Percentiles rank a stretch among this genome's conserved stretches.
Conservation (phyloP, 2,329 filamentous ascomycete species). For the Sordariomycetes sp. region DNA sequence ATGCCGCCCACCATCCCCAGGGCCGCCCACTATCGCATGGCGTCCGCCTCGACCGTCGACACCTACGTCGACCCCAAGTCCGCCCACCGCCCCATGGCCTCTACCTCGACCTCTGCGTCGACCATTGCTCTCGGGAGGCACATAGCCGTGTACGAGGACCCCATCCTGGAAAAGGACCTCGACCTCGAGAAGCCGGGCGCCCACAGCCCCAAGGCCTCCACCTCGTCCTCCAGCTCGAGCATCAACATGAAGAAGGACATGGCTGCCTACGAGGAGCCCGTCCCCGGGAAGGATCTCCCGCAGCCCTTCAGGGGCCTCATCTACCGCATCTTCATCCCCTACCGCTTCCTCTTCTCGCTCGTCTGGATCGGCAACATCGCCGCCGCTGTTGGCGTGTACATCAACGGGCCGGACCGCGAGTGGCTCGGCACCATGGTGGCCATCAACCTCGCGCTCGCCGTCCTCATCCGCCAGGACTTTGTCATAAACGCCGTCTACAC, state of each 20-base stretch:
- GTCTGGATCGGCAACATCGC: slow-evolving; percentile 35
- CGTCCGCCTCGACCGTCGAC: too few species aligned
- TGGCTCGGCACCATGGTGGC: slow-evolving; percentile 28
- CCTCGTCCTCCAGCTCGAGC: background rate
- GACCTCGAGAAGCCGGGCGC: too few species aligned
- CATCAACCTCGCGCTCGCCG: slow-evolving; percentile 33
- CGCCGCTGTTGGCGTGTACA: slow-evolving; percentile 28
- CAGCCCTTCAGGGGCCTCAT: slow-evolving; percentile 25
- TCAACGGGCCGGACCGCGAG: slow-evolving; percentile 17
- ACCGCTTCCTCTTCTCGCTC: slow-evolving; percentile 41
- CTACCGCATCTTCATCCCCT: slow-evolving; percentile 34
- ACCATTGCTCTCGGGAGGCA: background rate
- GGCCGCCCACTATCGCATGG: too few species aligned
- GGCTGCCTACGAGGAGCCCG: slow-evolving; percentile 11
- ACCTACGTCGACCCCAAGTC: too few species aligned
- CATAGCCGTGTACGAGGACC: too few species aligned
- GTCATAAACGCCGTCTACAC: slow-evolving; percentile 37
- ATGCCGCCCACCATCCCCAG: too few species aligned
- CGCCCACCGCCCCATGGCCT: too few species aligned
- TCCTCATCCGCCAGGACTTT: slow-evolving; percentile 38
- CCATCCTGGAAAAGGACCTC: too few species aligned
- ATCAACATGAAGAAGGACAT: slow-evolving; percentile 10
- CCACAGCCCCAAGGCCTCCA: too few species aligned
- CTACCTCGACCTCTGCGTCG: background rate
- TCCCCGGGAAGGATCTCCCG: slow-evolving; percentile 25